phyloP scores from a whole-genome alignment of 1,284 basidiomycete species.

The Ustilago sp. region DNA sequence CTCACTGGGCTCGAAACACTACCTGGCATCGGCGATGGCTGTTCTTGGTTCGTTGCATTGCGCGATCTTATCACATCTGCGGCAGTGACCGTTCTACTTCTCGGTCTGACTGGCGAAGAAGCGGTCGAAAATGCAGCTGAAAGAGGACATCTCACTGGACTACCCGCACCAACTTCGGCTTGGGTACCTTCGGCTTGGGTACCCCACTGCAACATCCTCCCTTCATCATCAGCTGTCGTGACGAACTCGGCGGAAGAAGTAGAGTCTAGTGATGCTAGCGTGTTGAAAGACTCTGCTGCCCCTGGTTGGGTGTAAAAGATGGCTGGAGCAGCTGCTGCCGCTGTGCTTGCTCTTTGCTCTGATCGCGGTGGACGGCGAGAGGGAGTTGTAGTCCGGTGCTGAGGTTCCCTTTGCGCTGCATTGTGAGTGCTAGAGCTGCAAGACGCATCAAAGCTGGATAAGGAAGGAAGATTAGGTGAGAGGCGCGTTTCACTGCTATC shows the following conservation, averaged over 20 bases:
- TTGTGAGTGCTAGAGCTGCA: neutral
- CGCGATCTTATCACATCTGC: conserved; percentile 31
- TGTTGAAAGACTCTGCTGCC: conserved; percentile 28
- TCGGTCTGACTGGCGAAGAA: conserved; percentile 22
- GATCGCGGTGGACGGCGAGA: conserved; percentile 13
- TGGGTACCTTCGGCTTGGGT: conserved; percentile 7
- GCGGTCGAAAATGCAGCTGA: conserved; percentile 4
- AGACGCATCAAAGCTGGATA: neutral
- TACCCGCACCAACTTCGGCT: neutral
- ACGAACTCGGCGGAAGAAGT: conserved; percentile 15
- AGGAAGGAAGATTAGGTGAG: conserved; percentile 6
- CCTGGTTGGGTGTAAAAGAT: conserved; percentile 31
- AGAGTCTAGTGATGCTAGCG: conserved; percentile 26
- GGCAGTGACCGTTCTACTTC: conserved; percentile 38
- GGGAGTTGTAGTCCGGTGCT: neutral
- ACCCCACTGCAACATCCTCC: conserved; percentile 34
- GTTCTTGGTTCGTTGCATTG: neutral
- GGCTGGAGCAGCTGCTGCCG: conserved; percentile 14
- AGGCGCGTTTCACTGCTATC: conserved; percentile 1
- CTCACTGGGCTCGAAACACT: conserved; percentile 8
- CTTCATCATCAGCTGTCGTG: conserved; percentile 28
- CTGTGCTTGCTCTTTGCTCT: neutral
- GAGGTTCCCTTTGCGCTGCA: neutral
- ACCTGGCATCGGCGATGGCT: conserved; percentile 6
- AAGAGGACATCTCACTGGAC: neutral